Base-by-base conservation (phyloP, 2,329 filamentous ascomycete genomes). In the Phaeophleospora eucalypticola region DNA sequence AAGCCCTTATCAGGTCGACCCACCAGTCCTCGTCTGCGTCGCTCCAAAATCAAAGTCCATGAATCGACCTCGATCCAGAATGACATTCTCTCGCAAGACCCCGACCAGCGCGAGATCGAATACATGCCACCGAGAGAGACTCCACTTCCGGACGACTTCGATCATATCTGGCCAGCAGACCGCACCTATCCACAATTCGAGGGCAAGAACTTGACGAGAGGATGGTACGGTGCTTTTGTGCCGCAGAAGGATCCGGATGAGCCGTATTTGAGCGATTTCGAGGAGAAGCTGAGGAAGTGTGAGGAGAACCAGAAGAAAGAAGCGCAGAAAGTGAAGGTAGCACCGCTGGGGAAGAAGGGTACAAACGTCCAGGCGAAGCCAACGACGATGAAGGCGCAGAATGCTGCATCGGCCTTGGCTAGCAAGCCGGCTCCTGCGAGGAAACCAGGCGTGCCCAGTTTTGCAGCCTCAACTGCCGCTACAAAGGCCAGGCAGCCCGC, bases 41-140 rank as follows among this genome's bases (percentile, higher is more conserved):
- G 74, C 64, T 64, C 74, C 56, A 70, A 74, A 65, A 73, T 82
- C 52, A 85, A 85, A 64, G 69, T 89, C 37, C 78, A 83, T 33
- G 81, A 83, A 45, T 73, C 76, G 20, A 46, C 41, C 15, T 36
- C 45, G 6, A 18, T 54, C 21, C 50, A 56, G 24, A 45, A 53
- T 16, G 48, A 52, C 49, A 47, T 58, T 39, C 47, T 58, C 18
- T 39, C 49, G 10, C 49, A 48, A 18, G 51, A 56, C 21, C 50
- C 54, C 10, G 74, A 79, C 43, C 81, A 87, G 36, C 82, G 83
- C 19, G 90, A 96, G 45, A 81, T 91, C 50, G 93, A 97, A 73
- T 95, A 95, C 66, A 89, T 89, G 65, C 89, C 91, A 4, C 88
- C 89, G 0, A 83, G 76, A 50, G 78, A 83, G 1, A 78, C 77